These are phyloP conservation scores for Hymenoscyphus scutula DNA, from an alignment of 2,329 filamentous ascomycete genomes.

Conservation along the genomic window DNA sequence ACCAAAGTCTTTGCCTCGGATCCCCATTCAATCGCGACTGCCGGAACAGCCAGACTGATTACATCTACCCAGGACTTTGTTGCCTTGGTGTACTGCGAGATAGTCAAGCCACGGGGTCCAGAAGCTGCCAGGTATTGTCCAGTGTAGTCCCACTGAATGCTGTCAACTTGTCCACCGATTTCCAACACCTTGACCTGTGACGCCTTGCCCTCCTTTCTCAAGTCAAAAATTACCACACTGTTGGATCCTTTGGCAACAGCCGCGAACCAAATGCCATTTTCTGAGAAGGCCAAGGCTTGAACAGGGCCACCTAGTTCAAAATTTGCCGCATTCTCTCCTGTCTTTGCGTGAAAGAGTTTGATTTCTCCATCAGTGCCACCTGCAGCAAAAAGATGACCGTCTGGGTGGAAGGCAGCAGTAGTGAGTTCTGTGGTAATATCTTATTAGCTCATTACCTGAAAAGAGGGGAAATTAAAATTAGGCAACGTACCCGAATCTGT, in stretches of 20 bases:
- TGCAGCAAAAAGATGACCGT: conserved; percentile 88
- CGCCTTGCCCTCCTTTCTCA: conserved; percentile 85
- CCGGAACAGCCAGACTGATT: conserved; percentile 70
- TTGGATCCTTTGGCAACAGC: conserved; percentile 75
- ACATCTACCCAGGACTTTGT: conserved; percentile 88
- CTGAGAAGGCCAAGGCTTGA: conserved; percentile 79
- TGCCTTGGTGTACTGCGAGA: conserved; percentile 86
- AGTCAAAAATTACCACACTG: conserved; percentile 82
- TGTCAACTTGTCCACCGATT: conserved; percentile 72
- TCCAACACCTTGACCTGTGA: conserved; percentile 82
- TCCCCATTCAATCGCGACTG: conserved; percentile 76
- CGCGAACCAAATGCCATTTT: conserved; percentile 96
- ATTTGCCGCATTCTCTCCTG: conserved; percentile 70
- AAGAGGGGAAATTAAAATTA: not conserved
- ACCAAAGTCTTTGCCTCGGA: conserved; percentile 70
- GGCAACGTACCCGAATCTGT: conserved; percentile 70
- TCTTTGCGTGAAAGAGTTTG: conserved; percentile 85
- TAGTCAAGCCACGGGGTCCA: conserved; percentile 75
- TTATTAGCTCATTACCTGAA: conserved; percentile 7
- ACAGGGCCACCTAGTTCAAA: conserved; percentile 70
- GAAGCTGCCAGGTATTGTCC: conserved; percentile 87
- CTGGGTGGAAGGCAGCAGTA: conserved; percentile 84
- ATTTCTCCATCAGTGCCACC: conserved; percentile 79
- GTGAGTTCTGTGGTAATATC: conserved; percentile 43
- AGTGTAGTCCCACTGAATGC: conserved; percentile 87